Conservation (phyloP, 192 early-diverging fungal genomes). For the Backusella parvicylindrica region DNA sequence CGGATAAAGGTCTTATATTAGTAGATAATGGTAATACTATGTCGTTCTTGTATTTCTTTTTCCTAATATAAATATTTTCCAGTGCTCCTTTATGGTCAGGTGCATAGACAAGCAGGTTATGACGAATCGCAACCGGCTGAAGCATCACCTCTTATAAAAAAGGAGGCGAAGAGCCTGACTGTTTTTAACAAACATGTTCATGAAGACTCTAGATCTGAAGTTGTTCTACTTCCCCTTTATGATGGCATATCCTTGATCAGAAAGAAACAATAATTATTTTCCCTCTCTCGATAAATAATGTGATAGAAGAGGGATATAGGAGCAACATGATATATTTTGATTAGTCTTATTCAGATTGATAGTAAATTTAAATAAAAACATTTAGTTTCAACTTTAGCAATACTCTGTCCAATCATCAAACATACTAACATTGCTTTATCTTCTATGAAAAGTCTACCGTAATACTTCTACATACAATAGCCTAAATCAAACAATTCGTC, state of each 20-base stretch:
- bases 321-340: no score
- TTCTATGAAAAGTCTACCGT: no score
- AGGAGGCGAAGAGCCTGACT: slow-evolving; percentile 35
- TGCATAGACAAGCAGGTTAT: slow-evolving; percentile 16
- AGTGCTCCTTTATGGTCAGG: slow-evolving; percentile 23
- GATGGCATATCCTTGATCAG: slow-evolving; percentile 53
- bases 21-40: slow-evolving; percentile 56
- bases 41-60: neutral
- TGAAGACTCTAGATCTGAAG: slow-evolving; percentile 53
- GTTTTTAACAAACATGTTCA: slow-evolving; percentile 61
- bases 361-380: no score
- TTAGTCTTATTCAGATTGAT: no score
- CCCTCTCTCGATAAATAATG: no score
- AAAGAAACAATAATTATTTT: no score
- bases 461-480: no score
- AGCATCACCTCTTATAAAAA: slow-evolving; percentile 16
- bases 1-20: slow-evolving; percentile 55
- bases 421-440: no score
- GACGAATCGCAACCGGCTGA: neutral
- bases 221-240: slow-evolving; percentile 56
- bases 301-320: no score
- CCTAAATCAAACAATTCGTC: no score
- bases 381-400: no score
- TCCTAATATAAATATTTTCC: neutral
- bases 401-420: no score